phyloP scores from a whole-genome alignment of 768 basidiomycete genomes.

The Lactifluus subvellereus region DNA sequence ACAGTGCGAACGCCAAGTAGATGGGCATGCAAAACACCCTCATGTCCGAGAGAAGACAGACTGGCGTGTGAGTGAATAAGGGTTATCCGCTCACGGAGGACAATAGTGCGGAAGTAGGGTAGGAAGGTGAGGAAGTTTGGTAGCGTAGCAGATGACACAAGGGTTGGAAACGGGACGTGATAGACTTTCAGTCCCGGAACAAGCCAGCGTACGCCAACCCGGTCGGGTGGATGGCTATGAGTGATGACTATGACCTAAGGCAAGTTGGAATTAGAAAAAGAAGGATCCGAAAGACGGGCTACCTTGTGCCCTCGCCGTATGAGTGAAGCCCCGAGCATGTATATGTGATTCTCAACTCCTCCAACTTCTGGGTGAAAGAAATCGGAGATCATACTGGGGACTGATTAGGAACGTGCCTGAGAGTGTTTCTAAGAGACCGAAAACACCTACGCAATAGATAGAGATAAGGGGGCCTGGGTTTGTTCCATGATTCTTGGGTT shows the following conservation, averaged over 20 bases:
- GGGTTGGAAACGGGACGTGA: slow-evolving; percentile 84
- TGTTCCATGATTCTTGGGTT: not conserved
- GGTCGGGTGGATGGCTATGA: slow-evolving; percentile 80
- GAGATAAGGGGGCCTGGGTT: not conserved
- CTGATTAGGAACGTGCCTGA: not conserved
- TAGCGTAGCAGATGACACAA: slow-evolving; percentile 87
- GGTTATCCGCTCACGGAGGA: slow-evolving; percentile 79
- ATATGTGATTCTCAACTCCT: slow-evolving; percentile 96
- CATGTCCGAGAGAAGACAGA: slow-evolving; percentile 85
- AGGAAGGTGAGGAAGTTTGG: slow-evolving; percentile 92
- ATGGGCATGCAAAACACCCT: slow-evolving; percentile 86
- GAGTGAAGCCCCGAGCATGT: slow-evolving; percentile 82
- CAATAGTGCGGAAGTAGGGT: slow-evolving; percentile 86
- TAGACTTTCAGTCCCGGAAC: slow-evolving; percentile 87
- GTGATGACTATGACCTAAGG: slow-evolving; percentile 88
- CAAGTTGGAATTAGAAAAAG: slow-evolving; percentile 1
- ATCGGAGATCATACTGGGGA: slow-evolving; percentile 83
- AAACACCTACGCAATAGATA: slow-evolving; percentile 16
- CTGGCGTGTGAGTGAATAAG: slow-evolving; percentile 90
- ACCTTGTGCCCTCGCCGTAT: slow-evolving; percentile 83
- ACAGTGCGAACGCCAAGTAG: slow-evolving; percentile 84
- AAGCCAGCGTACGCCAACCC: slow-evolving; percentile 87
- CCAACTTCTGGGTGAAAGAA: slow-evolving; percentile 95
- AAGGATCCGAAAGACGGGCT: slow-evolving; percentile 4
- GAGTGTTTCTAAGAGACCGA: no score